Evolutionary conservation across 2,329 filamentous ascomycete species (phyloP), one percentile per base, ranked within the genome.

Genomic region (Dactylellina sp.): DNA sequence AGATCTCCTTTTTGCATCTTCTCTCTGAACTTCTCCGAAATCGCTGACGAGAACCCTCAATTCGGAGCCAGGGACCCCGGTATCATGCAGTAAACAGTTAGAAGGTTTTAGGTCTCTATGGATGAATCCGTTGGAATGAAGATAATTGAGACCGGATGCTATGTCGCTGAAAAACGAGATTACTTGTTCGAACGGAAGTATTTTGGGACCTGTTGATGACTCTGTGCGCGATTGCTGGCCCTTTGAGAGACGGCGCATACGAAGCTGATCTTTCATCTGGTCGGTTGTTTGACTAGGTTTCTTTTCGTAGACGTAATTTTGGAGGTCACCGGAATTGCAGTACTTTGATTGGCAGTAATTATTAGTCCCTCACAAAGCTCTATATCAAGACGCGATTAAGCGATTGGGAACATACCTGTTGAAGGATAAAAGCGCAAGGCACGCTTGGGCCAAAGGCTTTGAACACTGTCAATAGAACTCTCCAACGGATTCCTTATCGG

Each of bases 161-260:
- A 99, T 94, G 79, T 99, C 95, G 79, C 90, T 91, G 84, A 99
- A 99, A 75, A 98, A 91, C 0, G 93, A 96, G 81, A 96, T 97
- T 22, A 99, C 98, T 78, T 98, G 91, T 72, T 98, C 94, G 72
- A 97, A 91, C 0, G 88, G 85, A 47, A 92, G 84, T 25, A 82
- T 85, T 35, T 87, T 85, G 7, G 84, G 84, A 2, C 84, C 82
- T 25, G 78, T 81, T 2, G 39, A 44, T 14, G 62, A 35, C 18
- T 80, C 78, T 16, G 55, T 52, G 20, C 61, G 49, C 20, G 75
- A 83, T 46, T 96, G 80, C 46, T 92, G 88, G 0, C 92, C 92
- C 78, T 88, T 92, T 1, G 95, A 97, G 61, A 88, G 88, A 59
- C 94, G 87, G 49, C 95, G 88, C 80, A 96, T 87, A 60, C 91